Percentiles rank a stretch among this genome's conserved stretches.
Evolutionary conservation across 1,284 basidiomycete genomes (phyloP).

Genomic region (Sanghuangporus weigelae): DNA sequence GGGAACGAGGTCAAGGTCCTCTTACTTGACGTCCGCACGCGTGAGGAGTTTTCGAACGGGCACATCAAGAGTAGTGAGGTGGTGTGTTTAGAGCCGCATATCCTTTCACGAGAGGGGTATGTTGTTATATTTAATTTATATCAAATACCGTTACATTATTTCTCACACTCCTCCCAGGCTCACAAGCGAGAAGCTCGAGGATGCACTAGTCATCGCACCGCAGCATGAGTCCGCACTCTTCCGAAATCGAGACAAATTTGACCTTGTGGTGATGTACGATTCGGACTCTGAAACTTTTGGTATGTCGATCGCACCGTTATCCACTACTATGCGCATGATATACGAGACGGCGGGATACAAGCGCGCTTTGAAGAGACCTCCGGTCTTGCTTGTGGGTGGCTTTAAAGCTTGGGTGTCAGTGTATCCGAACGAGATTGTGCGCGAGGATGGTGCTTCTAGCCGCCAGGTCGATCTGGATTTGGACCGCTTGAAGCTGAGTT

Average conservation of each 20-base stretch:
- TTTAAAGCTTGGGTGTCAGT: slow-evolving; percentile 79
- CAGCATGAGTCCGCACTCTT: slow-evolving; percentile 70
- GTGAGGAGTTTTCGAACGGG: slow-evolving; percentile 71
- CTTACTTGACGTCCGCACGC: slow-evolving; percentile 77
- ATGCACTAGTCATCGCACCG: slow-evolving; percentile 70
- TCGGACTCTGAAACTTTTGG: slow-evolving; percentile 58
- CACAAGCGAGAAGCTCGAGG: slow-evolving; percentile 65
- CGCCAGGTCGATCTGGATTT: slow-evolving; percentile 9
- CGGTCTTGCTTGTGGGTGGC: slow-evolving; percentile 84
- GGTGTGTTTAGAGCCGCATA: slow-evolving; percentile 83
- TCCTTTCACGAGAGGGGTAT: slow-evolving; percentile 66
- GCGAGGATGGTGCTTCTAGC: slow-evolving; percentile 25
- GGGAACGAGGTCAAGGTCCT: slow-evolving; percentile 56
- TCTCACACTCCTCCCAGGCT: slow-evolving; percentile 41
- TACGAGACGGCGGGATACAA: slow-evolving; percentile 62
- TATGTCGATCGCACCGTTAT: slow-evolving; percentile 45
- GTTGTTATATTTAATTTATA: slow-evolving; percentile 24
- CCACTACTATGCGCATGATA: slow-evolving; percentile 61
- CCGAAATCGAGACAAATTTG: slow-evolving; percentile 78
- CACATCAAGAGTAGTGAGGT: slow-evolving; percentile 68
- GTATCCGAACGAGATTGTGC: slow-evolving; percentile 43
- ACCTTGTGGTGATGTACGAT: slow-evolving; percentile 90
- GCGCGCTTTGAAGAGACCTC: slow-evolving; percentile 72
- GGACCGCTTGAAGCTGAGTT: slow-evolving; percentile 5
- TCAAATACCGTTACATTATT: not conserved